Evolutionary conservation across 805 yeast genomes (phyloP).

Genomic region (Wickerhamiella sorbophila): DNA sequence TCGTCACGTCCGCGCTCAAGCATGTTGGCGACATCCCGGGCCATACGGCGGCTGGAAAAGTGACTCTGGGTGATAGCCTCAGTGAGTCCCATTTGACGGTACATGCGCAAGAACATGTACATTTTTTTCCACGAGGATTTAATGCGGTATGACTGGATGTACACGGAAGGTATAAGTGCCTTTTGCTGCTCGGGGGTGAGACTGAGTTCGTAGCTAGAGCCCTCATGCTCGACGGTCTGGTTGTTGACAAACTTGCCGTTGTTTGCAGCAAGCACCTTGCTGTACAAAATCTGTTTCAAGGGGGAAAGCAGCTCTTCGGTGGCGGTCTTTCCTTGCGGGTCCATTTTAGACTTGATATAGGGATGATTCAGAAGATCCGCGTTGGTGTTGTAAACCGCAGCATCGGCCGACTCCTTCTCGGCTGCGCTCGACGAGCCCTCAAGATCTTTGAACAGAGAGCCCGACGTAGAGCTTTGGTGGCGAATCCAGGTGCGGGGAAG

Average conservation of each 20-base stretch:
- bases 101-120: conserved; percentile 59
- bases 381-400: conserved; percentile 11
- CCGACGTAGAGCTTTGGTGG: not conserved
- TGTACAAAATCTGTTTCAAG: conserved; percentile 51
- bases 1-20: conserved; percentile 59
- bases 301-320: conserved; percentile 50
- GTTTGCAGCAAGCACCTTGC: conserved; percentile 42
- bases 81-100: conserved; percentile 54
- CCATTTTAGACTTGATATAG: conserved; percentile 15
- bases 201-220: conserved; percentile 39
- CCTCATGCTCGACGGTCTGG: conserved; percentile 34
- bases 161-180: conserved; percentile 78
- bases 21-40: conserved; percentile 64
- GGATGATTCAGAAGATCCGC: conserved; percentile 16
- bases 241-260: conserved; percentile 58
- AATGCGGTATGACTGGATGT: conserved; percentile 62
- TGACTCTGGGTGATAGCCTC: conserved; percentile 87
- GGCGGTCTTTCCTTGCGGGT: conserved; percentile 41
- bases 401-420: not conserved
- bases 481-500: not conserved
- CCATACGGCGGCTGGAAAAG: conserved; percentile 65
- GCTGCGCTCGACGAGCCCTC: not conserved
- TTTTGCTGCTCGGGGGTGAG: conserved; percentile 55
- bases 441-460: not conserved
- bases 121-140: conserved; percentile 85